Conservation (phyloP, 1,284 basidiomycete species). For the Gomphus bonarii region DNA sequence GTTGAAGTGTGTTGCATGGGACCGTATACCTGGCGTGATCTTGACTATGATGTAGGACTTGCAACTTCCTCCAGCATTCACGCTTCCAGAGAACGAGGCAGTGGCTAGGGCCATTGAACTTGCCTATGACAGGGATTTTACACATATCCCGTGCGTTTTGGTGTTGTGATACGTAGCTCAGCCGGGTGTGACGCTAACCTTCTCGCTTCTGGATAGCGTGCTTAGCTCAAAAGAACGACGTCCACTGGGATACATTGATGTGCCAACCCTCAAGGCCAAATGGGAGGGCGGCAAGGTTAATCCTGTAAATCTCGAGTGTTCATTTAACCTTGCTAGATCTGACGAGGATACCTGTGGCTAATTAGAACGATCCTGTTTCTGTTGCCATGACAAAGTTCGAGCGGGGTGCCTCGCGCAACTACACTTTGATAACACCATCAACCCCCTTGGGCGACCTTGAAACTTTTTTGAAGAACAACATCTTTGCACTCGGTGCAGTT, state of each 20-base stretch:
- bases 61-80: constrained; percentile 82
- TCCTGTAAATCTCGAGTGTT: constrained; percentile 37
- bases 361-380: constrained; percentile 51
- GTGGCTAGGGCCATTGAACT: constrained; percentile 70
- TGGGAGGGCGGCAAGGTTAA: constrained; percentile 67
- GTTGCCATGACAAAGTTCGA: constrained; percentile 72
- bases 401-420: constrained; percentile 52
- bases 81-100: constrained; percentile 61
- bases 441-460: constrained; percentile 72
- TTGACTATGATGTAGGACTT: constrained; percentile 47
- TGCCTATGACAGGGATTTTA: constrained; percentile 86
- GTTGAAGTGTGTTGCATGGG: constrained; percentile 47
- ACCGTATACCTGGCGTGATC: neutral
- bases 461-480: constrained; percentile 55
- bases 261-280: constrained; percentile 59
- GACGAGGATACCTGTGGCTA: neutral
- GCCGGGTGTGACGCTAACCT: neutral
- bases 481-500: constrained; percentile 66
- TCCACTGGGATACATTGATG: constrained; percentile 77
- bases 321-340: neutral
- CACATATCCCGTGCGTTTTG: constrained; percentile 68
- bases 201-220: constrained; percentile 39
- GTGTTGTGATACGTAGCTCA: neutral
- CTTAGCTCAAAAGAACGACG: constrained; percentile 52
- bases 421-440: constrained; percentile 72